These are phyloP conservation scores for Chlamydomonas incerta DNA, from an alignment of 139 green algal species.

Conservation along the genomic window DNA sequence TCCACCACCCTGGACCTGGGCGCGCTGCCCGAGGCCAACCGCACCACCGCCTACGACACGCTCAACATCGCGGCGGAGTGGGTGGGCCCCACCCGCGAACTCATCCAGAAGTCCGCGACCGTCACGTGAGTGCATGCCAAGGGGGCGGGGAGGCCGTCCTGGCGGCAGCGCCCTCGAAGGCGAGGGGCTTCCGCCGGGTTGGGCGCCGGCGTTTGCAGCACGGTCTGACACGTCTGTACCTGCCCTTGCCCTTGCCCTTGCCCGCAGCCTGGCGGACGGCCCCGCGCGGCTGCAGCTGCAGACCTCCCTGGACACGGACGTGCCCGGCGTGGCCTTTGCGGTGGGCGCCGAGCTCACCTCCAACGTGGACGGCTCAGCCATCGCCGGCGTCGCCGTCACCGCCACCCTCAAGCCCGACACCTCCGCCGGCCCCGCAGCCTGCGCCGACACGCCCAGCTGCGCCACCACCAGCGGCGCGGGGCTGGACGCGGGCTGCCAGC, in stretches of 20 bases:
- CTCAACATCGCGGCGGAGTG: slow-evolving; percentile 46
- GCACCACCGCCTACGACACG: slow-evolving; percentile 22
- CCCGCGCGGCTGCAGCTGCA: neutral
- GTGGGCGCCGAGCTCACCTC: slow-evolving; percentile 40
- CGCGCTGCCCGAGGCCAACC: slow-evolving; percentile 33
- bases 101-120: slow-evolving; percentile 10
- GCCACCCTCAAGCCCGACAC: slow-evolving; percentile 11
- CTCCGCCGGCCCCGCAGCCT: neutral
- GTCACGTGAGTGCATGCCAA: slow-evolving; percentile 57
- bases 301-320: slow-evolving; percentile 38
- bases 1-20: slow-evolving; percentile 33
- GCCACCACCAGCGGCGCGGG: neutral
- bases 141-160: no score
- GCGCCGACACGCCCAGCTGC: neutral
- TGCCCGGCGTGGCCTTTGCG: slow-evolving; percentile 51
- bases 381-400: slow-evolving; percentile 24
- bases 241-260: neutral
- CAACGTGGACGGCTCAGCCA: slow-evolving; percentile 46
- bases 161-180: no score
- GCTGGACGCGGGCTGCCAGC: slow-evolving; percentile 39
- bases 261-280: slow-evolving; percentile 45
- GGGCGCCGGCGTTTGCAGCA: neutral
- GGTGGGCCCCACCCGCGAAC: slow-evolving; percentile 62
- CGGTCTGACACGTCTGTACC: no score
- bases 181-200: no score